Base-by-base conservation (phyloP, 176 grass and related monocot genomes). In the Cymbopogon citratus region DNA sequence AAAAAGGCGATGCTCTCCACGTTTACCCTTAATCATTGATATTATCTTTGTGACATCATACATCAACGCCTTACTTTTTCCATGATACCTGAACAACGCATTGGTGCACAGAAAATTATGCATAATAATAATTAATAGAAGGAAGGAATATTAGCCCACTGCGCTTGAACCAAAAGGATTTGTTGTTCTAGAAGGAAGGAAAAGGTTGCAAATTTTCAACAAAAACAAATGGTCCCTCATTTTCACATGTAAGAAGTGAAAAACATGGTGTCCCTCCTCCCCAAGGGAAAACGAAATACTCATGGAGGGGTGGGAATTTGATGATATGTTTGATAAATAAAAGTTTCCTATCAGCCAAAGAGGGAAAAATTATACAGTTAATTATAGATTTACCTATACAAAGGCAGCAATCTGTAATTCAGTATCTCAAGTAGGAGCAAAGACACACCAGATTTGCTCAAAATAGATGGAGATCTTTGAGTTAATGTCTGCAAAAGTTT, bases 1-100 rank as follows among this genome's bases (percentile, higher is more conserved):
- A 63, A 98, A 94, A 85, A 93, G 88, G 15, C 92, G 92, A 90
- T 98, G 95, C 74, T 98, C 95, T 66, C 95, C 95, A 74, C 90
- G 90, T 87, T 95, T 98, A 33, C 87, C 85, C 73, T 95, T 98
- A 84, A 98, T 95, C 92, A 93, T 98, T 43, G 95, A 94, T 87
- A 95, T 95, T 85, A 98, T 98, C 75, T 95, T 98, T 77, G 95
- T 98, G 56, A 98, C 95, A 88, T 98, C 95, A 90, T 98, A 95
- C 95, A 98, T 95, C 77, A 98, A 88, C 64, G 92, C 92, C 87
- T 98, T 98, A 71, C 95, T 98, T 90, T 95, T 98, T 66, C 95
- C 95, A 80, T 95, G 90, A 72, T 98, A 98, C 82, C 95, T 95
- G 49, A 52, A 69, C 31, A 77, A 71, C 29, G 59, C 66, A 63